Conservation (phyloP, 768 basidiomycete species). For the Rossbeevera mucosa region DNA sequence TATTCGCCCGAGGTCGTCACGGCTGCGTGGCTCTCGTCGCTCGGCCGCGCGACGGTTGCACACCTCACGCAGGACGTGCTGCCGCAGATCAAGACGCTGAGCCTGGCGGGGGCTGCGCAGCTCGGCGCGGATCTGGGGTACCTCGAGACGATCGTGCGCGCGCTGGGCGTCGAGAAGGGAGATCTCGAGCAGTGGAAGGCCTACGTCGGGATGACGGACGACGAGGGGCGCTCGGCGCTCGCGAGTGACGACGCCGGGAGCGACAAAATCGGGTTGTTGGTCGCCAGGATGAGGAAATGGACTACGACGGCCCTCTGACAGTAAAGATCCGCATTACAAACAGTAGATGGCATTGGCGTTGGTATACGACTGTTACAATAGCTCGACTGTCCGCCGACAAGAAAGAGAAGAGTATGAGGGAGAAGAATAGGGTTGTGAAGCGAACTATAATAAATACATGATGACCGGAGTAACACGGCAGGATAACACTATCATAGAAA, state of each 20-base stretch:
- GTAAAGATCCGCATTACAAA: neutral
- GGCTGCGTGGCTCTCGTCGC: constrained; percentile 86
- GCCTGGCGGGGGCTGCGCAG: constrained; percentile 70
- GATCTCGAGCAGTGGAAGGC: constrained; percentile 79
- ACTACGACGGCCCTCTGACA: neutral
- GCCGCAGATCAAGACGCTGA: constrained; percentile 64
- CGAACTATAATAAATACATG: constrained; percentile 11
- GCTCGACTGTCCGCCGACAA: neutral
- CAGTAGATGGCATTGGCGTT: neutral
- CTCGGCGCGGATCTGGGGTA: constrained; percentile 85
- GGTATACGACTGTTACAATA: neutral
- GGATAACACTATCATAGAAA: constrained; percentile 21
- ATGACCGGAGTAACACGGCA: constrained; percentile 8
- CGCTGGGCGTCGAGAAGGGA: constrained; percentile 82
- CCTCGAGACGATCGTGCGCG: constrained; percentile 83
- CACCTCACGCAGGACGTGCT: constrained; percentile 69
- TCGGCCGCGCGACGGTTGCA: constrained; percentile 75
- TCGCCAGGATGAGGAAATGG: constrained; percentile 35
- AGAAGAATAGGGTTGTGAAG: neutral
- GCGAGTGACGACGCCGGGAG: constrained; percentile 12
- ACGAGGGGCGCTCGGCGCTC: constrained; percentile 27
- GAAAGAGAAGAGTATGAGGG: neutral
- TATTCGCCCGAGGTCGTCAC: constrained; percentile 73
- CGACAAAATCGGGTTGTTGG: constrained; percentile 16
- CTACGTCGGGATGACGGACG: constrained; percentile 58